phyloP scores from a whole-genome alignment of 2,329 filamentous ascomycete genomes.

The Chaetomiaceae sp. region DNA sequence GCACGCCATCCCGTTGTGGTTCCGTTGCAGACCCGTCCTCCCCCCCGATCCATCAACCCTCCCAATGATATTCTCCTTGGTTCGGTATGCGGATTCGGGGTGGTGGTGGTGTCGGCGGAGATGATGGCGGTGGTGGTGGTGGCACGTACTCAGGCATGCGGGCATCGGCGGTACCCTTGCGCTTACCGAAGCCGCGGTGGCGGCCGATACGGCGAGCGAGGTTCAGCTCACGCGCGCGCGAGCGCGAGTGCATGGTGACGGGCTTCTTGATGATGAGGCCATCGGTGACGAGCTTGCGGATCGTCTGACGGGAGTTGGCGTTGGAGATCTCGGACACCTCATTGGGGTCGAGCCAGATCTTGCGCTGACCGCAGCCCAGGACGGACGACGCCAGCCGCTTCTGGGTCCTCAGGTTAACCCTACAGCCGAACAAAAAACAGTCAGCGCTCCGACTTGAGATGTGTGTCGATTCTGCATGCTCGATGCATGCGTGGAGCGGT shows the following conservation, averaged over 20 bases:
- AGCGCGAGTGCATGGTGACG: conserved; percentile 98
- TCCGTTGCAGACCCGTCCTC: background rate
- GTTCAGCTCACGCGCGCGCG: conserved; percentile 91
- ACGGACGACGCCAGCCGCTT: conserved; percentile 99
- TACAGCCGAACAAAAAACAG: conserved; percentile 39
- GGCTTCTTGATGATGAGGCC: conserved; percentile 99
- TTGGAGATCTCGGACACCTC: conserved; percentile 99
- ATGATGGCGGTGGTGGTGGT: background rate
- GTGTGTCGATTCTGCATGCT: background rate
- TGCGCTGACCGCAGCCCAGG: conserved; percentile 98
- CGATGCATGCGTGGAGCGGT: background rate
- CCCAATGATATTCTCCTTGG: background rate
- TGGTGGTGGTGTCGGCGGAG: background rate
- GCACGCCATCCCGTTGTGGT: conserved; percentile 5
- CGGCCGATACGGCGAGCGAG: conserved; percentile 90
- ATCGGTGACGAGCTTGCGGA: conserved; percentile 99
- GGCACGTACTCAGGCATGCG: conserved; percentile 92
- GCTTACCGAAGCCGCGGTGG: conserved; percentile 99
- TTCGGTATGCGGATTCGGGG: conserved; percentile 5
- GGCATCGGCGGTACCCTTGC: conserved; percentile 99
- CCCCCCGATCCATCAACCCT: background rate
- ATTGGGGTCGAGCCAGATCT: conserved; percentile 99
- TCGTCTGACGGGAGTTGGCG: conserved; percentile 99
- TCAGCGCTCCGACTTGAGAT: conserved; percentile 21
- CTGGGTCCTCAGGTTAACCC: conserved; percentile 99